phyloP scores from a whole-genome alignment of 345 rosid genomes.

The Populus pruinosa region DNA sequence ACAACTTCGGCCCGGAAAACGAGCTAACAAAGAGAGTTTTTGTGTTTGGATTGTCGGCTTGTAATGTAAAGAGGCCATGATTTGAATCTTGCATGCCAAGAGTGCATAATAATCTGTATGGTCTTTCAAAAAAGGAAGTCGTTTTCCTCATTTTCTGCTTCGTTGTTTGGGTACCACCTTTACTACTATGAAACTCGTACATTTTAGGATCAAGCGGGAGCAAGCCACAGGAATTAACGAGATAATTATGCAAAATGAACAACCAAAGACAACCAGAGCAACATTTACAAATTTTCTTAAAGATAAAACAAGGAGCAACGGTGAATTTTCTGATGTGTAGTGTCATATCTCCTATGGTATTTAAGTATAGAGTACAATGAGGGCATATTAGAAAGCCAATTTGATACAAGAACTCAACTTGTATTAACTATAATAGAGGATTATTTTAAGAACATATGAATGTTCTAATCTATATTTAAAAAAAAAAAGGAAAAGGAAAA shows the following conservation, averaged over 20 bases:
- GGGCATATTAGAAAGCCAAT: not conserved
- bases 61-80: slow-evolving; percentile 18
- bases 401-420: not conserved
- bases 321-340: not conserved
- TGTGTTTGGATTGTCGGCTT: not conserved
- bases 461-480: not conserved
- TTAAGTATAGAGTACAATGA: not conserved
- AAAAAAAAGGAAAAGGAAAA: no score
- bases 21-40: slow-evolving; percentile 14
- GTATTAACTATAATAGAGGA: not conserved
- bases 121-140: no score
- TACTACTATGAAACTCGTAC: no score
- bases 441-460: slow-evolving; percentile 19
- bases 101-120: not conserved
- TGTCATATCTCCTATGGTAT: not conserved
- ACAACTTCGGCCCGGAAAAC: slow-evolving; percentile 86
- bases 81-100: slow-evolving; percentile 13
- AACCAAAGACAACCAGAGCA: no score
- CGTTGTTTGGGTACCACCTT: no score
- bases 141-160: not conserved
- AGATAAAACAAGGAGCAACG: not conserved
- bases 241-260: not conserved
- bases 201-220: not conserved
- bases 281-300: not conserved
- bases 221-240: not conserved